Evolutionary conservation across 345 rosid species (phyloP).

Genomic region (Microcos paniculata): DNA sequence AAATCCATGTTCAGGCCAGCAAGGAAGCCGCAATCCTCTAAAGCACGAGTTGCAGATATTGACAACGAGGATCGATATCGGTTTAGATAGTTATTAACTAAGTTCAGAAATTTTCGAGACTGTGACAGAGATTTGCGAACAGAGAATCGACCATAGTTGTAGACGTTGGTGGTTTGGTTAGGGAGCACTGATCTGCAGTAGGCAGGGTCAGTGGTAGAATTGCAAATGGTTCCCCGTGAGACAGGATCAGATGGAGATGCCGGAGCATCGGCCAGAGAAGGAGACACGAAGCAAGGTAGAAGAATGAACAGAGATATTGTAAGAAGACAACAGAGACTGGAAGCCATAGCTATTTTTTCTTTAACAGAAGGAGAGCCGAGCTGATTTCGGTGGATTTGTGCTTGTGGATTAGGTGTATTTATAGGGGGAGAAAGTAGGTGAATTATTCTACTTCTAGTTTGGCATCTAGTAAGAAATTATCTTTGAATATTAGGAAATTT

Average conservation of each 20-base stretch:
- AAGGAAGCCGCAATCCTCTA: slow-evolving; percentile 67
- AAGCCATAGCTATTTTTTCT: neutral
- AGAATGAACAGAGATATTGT: neutral
- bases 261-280: slow-evolving; percentile 4
- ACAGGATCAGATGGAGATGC: slow-evolving; percentile 19
- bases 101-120: slow-evolving; percentile 50
- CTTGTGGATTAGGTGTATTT: neutral
- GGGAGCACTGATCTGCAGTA: slow-evolving; percentile 56
- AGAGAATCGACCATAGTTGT: slow-evolving; percentile 51
- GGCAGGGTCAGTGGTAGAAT: slow-evolving; percentile 50
- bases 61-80: slow-evolving; percentile 38
- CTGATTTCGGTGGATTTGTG: neutral
- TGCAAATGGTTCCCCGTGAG: slow-evolving; percentile 40
- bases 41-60: slow-evolving; percentile 48
- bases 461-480: neutral
- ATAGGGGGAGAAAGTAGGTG: neutral
- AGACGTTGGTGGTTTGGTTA: slow-evolving; percentile 44
- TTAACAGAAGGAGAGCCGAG: neutral
- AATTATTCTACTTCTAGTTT: neutral
- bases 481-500: neutral
- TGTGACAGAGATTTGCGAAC: slow-evolving; percentile 60
- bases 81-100: slow-evolving; percentile 54
- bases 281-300: slow-evolving; percentile 1
- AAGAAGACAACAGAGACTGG: neutral
- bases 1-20: slow-evolving; percentile 59